Evolutionary conservation across 495 filamentous ascomycete species (phyloP).

Genomic region (Talaromyces adpressus): DNA sequence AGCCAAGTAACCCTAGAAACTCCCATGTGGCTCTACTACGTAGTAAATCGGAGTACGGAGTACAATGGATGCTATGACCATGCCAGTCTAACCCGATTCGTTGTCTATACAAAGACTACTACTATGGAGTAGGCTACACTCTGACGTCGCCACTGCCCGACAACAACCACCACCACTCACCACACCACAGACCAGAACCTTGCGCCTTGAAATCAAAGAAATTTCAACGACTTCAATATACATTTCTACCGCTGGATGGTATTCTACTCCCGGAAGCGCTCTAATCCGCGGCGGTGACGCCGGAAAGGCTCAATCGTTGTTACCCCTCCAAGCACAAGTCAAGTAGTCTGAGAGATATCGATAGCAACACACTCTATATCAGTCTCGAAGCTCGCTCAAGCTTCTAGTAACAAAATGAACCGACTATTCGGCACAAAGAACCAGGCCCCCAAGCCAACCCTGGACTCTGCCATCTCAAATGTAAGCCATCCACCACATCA

Average conservation of each 20-base stretch:
- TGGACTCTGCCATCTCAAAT: conserved; percentile 78
- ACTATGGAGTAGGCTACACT: background rate
- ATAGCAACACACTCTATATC: background rate
- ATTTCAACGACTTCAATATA: background rate
- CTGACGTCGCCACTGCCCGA: background rate
- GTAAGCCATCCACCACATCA: conserved; percentile 31
- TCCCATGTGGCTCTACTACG: background rate
- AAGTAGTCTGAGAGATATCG: background rate
- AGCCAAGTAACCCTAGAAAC: too few species aligned
- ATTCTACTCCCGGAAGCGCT: background rate
- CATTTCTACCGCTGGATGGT: background rate
- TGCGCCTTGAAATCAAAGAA: background rate
- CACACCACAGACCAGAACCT: background rate
- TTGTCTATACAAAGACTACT: background rate
- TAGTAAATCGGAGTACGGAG: background rate
- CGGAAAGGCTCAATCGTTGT: conserved; percentile 4
- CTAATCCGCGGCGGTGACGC: conserved; percentile 7
- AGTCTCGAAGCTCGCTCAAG: background rate
- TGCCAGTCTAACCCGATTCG: background rate
- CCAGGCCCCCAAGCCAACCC: conserved; percentile 84
- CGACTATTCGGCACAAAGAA: conserved; percentile 88
- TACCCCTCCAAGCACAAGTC: background rate
- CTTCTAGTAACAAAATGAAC: conserved; percentile 59
- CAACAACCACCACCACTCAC: background rate
- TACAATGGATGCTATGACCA: background rate